Conservation (phyloP, 306 rosid species). For the Leucaena leucocephala region DNA sequence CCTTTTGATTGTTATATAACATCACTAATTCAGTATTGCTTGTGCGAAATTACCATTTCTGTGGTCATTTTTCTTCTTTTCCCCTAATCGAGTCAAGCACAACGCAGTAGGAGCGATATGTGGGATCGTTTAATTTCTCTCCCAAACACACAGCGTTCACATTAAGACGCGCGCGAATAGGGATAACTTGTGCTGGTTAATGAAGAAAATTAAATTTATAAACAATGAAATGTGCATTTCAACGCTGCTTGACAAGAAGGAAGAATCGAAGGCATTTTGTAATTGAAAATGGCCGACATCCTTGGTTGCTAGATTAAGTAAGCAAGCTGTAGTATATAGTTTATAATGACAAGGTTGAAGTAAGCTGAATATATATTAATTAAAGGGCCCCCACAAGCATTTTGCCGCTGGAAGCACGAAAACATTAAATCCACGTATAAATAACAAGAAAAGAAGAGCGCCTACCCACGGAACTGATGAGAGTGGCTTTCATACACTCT, state of each 20-base stretch:
- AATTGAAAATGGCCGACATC: background rate
- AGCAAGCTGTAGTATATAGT: background rate
- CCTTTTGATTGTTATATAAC: background rate
- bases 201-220: background rate
- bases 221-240: background rate
- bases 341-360: background rate
- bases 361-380: background rate
- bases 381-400: background rate
- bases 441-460: too few species aligned
- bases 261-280: background rate
- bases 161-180: too few species aligned
- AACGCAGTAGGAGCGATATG: background rate
- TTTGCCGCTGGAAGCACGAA: slow-evolving; percentile 27
- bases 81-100: too few species aligned
- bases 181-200: background rate
- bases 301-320: background rate
- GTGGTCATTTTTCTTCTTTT: background rate
- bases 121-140: background rate
- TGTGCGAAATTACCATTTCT: background rate
- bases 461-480: background rate
- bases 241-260: background rate
- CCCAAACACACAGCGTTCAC: background rate
- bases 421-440: background rate
- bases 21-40: background rate
- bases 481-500: slow-evolving; percentile 1